Evolutionary conservation across 2,329 filamentous ascomycete species (phyloP).

Genomic region (Botrytis fragariae): DNA sequence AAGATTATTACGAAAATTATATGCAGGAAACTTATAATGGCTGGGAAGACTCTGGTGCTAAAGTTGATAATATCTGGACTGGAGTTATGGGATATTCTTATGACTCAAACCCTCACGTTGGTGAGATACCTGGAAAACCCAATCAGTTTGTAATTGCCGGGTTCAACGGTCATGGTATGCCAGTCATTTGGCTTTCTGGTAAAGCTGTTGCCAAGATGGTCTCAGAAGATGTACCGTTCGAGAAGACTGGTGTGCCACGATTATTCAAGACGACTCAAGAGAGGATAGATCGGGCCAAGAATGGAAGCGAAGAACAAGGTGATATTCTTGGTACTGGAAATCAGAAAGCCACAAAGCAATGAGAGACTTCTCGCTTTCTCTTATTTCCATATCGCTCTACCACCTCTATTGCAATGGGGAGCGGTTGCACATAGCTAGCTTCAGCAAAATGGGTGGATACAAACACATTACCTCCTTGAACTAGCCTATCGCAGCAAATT

Average conservation of each 20-base stretch:
- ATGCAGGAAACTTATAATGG: conserved; percentile 40
- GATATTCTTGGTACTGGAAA: conserved; percentile 12
- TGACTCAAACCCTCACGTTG: conserved; percentile 14
- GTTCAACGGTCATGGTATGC: conserved; percentile 22
- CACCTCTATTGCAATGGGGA: not conserved
- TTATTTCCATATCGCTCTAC: no score
- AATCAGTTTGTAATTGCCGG: conserved; percentile 17
- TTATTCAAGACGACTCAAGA: conserved; percentile 36
- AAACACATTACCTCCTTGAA: not conserved
- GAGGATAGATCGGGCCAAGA: conserved; percentile 15
- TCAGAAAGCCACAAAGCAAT: conserved; percentile 8
- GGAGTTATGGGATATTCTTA: conserved; percentile 20
- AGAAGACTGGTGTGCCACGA: conserved; percentile 41
- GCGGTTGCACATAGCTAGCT: not conserved
- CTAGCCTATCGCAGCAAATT: not conserved
- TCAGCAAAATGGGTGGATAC: not conserved
- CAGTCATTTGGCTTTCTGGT: conserved; percentile 39
- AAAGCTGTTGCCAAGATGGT: conserved; percentile 46
- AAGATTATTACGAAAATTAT: conserved; percentile 46
- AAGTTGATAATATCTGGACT: conserved; percentile 36
- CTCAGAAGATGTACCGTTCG: conserved; percentile 34
- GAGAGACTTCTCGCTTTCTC: not conserved
- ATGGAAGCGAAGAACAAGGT: conserved; percentile 8
- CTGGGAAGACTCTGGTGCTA: conserved; percentile 46
- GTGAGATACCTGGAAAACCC: not conserved